phyloP scores from a whole-genome alignment of 2,329 filamentous ascomycete genomes.

The Fusarium sterilihyphosum region DNA sequence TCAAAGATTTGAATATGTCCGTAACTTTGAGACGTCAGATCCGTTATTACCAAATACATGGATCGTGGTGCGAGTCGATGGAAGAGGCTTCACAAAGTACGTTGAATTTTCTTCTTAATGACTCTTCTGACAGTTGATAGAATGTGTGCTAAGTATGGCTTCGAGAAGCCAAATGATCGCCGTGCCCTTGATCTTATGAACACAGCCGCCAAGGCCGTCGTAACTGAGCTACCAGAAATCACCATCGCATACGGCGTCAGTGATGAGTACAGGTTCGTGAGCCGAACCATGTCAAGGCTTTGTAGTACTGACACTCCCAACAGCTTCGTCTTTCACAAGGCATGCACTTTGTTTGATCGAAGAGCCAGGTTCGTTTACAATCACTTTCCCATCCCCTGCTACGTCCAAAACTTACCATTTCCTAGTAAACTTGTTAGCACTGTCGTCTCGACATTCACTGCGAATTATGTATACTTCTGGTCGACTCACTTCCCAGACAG shows the following conservation, averaged over 20 bases:
- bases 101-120: not conserved
- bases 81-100: conserved; percentile 94
- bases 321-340: conserved; percentile 90
- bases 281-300: no score
- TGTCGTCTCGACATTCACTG: conserved; percentile 91
- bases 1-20: conserved; percentile 90
- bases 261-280: conserved; percentile 82
- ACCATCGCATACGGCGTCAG: conserved; percentile 91
- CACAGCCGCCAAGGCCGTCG: conserved; percentile 83
- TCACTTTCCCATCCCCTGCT: not conserved
- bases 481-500: conserved; percentile 76
- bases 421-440: conserved; percentile 88
- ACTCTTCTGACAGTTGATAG: conserved; percentile 55
- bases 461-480: conserved; percentile 89
- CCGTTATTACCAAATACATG: conserved; percentile 88
- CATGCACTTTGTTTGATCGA: conserved; percentile 84
- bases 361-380: conserved; percentile 71
- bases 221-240: conserved; percentile 85
- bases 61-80: conserved; percentile 94
- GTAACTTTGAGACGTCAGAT: conserved; percentile 85
- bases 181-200: conserved; percentile 95
- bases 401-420: conserved; percentile 14
- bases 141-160: conserved; percentile 83
- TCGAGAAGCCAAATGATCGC: conserved; percentile 91
- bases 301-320: conserved; percentile 1